A percentile compares a stretch with the other conserved stretches of the same genome.
Evolutionary conservation across 495 filamentous ascomycete species (phyloP).

Genomic region (Podospora australis): DNA sequence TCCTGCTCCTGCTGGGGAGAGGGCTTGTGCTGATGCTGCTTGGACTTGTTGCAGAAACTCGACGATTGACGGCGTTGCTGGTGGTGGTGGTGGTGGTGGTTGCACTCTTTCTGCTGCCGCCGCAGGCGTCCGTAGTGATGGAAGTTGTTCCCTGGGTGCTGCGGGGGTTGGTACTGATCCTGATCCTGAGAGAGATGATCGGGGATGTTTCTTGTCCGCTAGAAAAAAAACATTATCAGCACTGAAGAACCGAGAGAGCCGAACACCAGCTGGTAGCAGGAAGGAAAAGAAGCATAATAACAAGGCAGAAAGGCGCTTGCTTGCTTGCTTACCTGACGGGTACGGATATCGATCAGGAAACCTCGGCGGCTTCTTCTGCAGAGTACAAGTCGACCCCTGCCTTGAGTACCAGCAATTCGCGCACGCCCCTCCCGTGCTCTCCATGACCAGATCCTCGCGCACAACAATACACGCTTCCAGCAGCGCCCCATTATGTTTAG

Average conservation of each 20-base stretch:
- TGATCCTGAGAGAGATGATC: not conserved
- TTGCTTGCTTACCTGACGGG: too few species aligned
- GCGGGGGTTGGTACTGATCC: not conserved
- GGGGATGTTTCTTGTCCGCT: not conserved
- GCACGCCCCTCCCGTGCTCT: constrained; percentile 10
- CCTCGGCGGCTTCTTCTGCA: constrained; percentile 4
- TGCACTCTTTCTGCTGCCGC: not conserved
- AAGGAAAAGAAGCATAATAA: too few species aligned
- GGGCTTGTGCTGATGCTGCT: not conserved
- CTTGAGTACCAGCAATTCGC: constrained; percentile 22
- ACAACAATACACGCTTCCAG: constrained; percentile 11
- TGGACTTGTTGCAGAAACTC: too few species aligned
- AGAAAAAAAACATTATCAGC: not conserved
- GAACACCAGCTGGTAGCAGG: too few species aligned
- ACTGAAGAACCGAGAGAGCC: too few species aligned
- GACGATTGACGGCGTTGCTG: too few species aligned
- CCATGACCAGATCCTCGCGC: not conserved
- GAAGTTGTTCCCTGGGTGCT: not conserved
- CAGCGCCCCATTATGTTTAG: not conserved
- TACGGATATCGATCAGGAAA: too few species aligned
- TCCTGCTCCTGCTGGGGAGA: not conserved
- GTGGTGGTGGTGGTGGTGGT: not conserved
- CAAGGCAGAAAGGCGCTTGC: too few species aligned
- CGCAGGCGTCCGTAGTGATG: not conserved
- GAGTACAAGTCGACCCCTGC: constrained; percentile 11